Evolutionary conservation across 139 green algal genomes (phyloP).

Genomic region (Chlamydomonas schloesseri): DNA sequence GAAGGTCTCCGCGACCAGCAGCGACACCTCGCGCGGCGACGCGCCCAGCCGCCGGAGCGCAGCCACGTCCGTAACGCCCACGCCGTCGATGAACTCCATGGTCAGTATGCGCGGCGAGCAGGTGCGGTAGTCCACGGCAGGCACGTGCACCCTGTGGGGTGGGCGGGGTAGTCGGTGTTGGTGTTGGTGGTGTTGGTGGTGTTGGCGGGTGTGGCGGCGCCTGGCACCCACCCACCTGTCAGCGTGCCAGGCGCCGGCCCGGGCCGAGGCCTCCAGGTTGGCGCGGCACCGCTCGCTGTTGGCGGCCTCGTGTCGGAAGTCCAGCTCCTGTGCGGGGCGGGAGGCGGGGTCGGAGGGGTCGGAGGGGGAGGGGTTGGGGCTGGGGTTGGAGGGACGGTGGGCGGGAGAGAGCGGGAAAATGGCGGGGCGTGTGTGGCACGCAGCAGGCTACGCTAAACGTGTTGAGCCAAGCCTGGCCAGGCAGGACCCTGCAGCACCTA

Average conservation of each 20-base stretch:
- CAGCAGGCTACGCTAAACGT: no score
- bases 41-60: constrained; percentile 50
- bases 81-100: constrained; percentile 91
- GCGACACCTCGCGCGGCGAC: constrained; percentile 64
- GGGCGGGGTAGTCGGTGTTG: neutral
- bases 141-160: constrained; percentile 68
- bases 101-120: constrained; percentile 79
- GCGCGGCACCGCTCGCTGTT: constrained; percentile 77
- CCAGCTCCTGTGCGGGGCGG: constrained; percentile 71
- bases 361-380: neutral
- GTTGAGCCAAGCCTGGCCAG: no score
- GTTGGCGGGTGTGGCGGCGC: no score
- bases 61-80: constrained; percentile 47
- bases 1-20: constrained; percentile 81
- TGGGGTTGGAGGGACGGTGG: no score
- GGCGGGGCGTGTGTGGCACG: no score
- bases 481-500: no score
- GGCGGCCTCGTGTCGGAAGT: constrained; percentile 81
- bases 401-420: no score
- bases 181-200: no score
- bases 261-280: constrained; percentile 70
- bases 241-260: constrained; percentile 22
- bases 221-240: constrained; percentile 46
- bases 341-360: neutral
- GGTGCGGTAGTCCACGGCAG: constrained; percentile 62